Evolutionary conservation across 2,329 filamentous ascomycete genomes (phyloP), one percentile per base, ranked within the genome.

Genomic region (Cladophialophora chaetospira): DNA sequence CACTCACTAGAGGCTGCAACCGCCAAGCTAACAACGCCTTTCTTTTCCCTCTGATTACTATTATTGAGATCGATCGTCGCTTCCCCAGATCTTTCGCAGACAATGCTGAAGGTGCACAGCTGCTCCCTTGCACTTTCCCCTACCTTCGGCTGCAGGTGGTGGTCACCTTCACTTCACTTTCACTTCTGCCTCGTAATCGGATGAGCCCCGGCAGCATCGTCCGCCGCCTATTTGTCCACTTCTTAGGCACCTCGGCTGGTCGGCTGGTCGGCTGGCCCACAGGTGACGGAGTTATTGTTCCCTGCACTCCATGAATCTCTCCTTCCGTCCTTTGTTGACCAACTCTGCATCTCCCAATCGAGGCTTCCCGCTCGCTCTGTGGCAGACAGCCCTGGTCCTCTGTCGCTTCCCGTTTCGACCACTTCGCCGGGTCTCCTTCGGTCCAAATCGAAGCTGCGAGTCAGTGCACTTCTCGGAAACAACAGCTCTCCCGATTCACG

Each of bases 371-470:
- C 42, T 44, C 42, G 21, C 17, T 36, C 36, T 33, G 33, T 28
- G 25, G 35, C 47, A 38, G 38, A 35, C 47, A 42, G 35, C 19
- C 47, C 47, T 8, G 25, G 15, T 51, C 48, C 23, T 5, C 42
- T 53, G 57, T 53, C 43, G 53, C 50, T 40, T 54, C 19, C 54
- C 53, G 53, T 11, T 40, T 17, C 35, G 33, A 59, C 57, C 57
- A 53, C 25, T 49, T 48, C 25, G 25, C 50, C 47, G 57, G 57
- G 57, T 58, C 56, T 43, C 38, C 33, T n/a, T 38, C 51, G 28
- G 23, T 50, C 10, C 31, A 29, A n/a, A n/a, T n/a, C n/a, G n/a
- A n/a, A 23, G n/a, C 28, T 33, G 31, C 25, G 25, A 29, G 5
- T 28, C 46, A 28, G 42, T 35, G 42, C 31, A 21, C 33, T 43